phyloP scores from a whole-genome alignment of 352 stramenopile species.

The Phytophthora meadii region DNA sequence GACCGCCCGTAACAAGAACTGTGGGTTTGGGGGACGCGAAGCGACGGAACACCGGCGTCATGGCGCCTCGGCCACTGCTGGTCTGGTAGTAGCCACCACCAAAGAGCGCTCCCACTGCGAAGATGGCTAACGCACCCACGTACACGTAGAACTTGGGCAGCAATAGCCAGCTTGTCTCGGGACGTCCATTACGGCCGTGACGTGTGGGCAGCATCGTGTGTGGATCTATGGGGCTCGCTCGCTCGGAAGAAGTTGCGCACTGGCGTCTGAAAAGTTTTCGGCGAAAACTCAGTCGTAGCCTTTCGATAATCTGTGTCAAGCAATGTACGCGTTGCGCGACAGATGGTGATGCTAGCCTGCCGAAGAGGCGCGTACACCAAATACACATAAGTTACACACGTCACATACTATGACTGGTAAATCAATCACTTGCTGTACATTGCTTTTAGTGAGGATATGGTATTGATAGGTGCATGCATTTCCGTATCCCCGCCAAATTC shows the following conservation, averaged over 20 bases:
- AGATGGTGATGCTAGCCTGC: constrained; percentile 9
- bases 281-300: constrained; percentile 3
- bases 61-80: constrained; percentile 32
- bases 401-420: not conserved
- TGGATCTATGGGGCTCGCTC: constrained; percentile 3
- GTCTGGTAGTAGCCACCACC: constrained; percentile 70
- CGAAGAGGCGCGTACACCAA: constrained; percentile 22
- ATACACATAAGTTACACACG: not conserved
- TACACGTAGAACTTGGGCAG: constrained; percentile 79
- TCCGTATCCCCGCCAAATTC: not conserved
- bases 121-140: constrained; percentile 66
- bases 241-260: constrained; percentile 24
- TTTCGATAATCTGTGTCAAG: constrained; percentile 7
- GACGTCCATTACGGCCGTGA: constrained; percentile 39
- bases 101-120: constrained; percentile 70
- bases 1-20: constrained; percentile 80
- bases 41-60: constrained; percentile 38
- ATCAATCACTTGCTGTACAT: not conserved
- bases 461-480: too few species aligned
- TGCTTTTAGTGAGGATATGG: too few species aligned
- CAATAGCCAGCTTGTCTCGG: constrained; percentile 76
- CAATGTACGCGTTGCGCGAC: constrained; percentile 1
- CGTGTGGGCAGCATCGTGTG: constrained; percentile 46
- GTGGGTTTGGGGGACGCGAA: constrained; percentile 46
- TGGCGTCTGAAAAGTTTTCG: constrained; percentile 11